Evolutionary conservation across 805 yeast species (phyloP).

Genomic region (Saccharomycopsis selenospora): DNA sequence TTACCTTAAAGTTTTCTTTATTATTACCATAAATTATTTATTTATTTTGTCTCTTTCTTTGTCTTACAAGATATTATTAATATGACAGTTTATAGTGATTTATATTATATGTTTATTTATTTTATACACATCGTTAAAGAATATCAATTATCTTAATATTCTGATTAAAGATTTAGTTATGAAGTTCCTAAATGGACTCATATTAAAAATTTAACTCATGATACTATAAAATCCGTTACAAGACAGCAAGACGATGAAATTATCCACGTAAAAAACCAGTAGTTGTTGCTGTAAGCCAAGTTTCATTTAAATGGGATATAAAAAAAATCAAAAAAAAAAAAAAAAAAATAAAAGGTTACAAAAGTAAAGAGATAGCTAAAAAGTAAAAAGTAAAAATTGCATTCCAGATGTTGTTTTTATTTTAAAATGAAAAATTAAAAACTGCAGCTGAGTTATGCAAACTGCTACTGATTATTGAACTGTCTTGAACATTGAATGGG

Average conservation of each 20-base stretch:
- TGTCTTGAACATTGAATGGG: constrained; percentile 8
- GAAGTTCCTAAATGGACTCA: too few relatives aligned
- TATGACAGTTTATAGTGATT: too few relatives aligned
- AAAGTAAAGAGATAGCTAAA: neutral
- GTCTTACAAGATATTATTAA: too few relatives aligned
- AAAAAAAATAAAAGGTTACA: neutral
- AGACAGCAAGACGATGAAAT: neutral
- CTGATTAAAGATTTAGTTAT: too few relatives aligned
- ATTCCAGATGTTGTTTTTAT: neutral
- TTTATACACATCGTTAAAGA: too few relatives aligned
- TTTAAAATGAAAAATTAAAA: constrained; percentile 2
- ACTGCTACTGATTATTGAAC: constrained; percentile 13
- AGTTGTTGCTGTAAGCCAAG: constrained; percentile 1
- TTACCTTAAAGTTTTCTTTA: too few relatives aligned
- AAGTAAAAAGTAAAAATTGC: neutral
- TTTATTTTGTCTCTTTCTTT: too few relatives aligned
- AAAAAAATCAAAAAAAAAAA: neutral
- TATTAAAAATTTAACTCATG: too few relatives aligned
- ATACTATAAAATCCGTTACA: too few relatives aligned
- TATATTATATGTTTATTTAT: too few relatives aligned
- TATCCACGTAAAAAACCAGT: constrained; percentile 1
- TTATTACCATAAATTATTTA: too few relatives aligned
- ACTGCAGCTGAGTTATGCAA: constrained; percentile 23
- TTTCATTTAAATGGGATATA: neutral
- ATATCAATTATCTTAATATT: too few relatives aligned